Base-by-base conservation (phyloP, 345 rosid species). In the Bruguiera parviflora region DNA sequence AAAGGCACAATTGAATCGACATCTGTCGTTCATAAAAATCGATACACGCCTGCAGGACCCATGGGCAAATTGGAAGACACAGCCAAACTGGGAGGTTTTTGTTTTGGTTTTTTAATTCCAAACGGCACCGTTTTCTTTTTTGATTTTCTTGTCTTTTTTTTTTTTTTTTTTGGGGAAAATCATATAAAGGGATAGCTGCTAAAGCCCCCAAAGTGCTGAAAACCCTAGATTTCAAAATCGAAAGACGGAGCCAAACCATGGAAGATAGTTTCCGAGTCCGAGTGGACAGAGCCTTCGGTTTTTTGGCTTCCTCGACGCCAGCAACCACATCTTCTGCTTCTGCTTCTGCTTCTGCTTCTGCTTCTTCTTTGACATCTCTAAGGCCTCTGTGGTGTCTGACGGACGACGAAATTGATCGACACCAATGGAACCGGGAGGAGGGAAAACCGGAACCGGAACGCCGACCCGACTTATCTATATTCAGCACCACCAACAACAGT, bases 191-290 rank as follows among this genome's bases (percentile, higher is more conserved):
- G 10, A 33, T 33, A 8, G 37, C 37, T 33, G 9, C 1, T 1
- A 7, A 33, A 8, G 1, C 6, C 9, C 37, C 5, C 9, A n/a
- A 49, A 25, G 16, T 8, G 6, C 22, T 32, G 1, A 69, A 60
- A 70, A 51, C 73, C 73, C 73, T 70, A 70, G 39, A 25, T 56
- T 43, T 33, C 16, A 31, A 7, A 37, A 31, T 31, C n/a, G 19
- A 37, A 56, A 20, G 16, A 21, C 4, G 28, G 51, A n/a, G 2
- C 37, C 10, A 1, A 20, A 29, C 28, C 55, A 73, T 73, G 76
- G 76, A 87, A 65, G 95, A 88, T 57, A 81, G 78, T 76, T 91
- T 94, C 82, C 87, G 81, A 66, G 84, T 83, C 24, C 85, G 96
- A 55, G 88, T 89, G 64, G 89, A 78, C 70, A 85, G 83, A 75